Conservation (phyloP, 495 filamentous ascomycete genomes). For the Chaetomidium leptoderma region DNA sequence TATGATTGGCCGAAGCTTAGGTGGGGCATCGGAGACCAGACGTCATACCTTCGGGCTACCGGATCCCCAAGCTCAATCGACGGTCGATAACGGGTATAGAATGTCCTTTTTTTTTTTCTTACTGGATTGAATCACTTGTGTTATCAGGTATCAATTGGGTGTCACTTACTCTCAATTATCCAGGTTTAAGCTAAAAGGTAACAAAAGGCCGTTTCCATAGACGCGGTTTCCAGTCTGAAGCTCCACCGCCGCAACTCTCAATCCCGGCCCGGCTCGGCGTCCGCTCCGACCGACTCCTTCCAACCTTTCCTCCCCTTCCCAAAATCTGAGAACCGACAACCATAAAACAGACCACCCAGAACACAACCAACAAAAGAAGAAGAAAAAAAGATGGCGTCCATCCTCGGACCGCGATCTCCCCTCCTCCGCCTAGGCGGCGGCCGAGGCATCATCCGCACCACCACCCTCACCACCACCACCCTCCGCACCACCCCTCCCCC, state of each 20-base stretch:
- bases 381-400: slow-evolving; percentile 9
- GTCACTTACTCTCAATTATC: too few relatives aligned
- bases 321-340: not conserved
- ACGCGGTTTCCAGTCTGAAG: too few relatives aligned
- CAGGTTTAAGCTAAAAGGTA: too few relatives aligned
- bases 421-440: not conserved
- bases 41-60: slow-evolving; percentile 15
- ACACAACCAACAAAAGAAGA: too few relatives aligned
- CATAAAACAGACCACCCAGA: not conserved
- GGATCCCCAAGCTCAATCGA: not conserved
- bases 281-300: too few relatives aligned
- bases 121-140: too few relatives aligned
- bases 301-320: not conserved
- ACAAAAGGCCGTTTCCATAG: too few relatives aligned
- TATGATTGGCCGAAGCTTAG: slow-evolving; percentile 11
- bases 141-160: too few relatives aligned
- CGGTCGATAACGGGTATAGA: not conserved
- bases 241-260: too few relatives aligned
- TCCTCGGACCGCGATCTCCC: slow-evolving; percentile 2
- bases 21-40: slow-evolving; percentile 2
- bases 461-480: not conserved
- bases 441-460: slow-evolving; percentile 1
- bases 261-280: too few relatives aligned
- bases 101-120: too few relatives aligned
- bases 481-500: not conserved